phyloP scores from a whole-genome alignment of 108 stramenopile species.

The Fragilariopsis cylindrus region DNA sequence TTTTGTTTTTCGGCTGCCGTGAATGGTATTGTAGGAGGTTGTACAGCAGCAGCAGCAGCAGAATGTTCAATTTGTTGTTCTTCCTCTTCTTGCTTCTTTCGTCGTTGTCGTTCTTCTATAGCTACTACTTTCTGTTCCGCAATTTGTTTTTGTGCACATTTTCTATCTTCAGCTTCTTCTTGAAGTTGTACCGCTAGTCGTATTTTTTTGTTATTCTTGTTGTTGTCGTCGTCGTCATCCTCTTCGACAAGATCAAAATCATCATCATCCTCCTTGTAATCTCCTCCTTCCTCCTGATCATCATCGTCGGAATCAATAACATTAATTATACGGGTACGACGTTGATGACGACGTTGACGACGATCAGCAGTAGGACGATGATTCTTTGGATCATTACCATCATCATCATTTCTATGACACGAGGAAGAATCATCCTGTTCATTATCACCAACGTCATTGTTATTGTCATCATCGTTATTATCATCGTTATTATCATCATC shows the following conservation, averaged over 20 bases:
- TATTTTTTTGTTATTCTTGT: neutral
- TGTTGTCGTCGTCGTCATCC: neutral
- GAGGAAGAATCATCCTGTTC: neutral
- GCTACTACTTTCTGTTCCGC: neutral
- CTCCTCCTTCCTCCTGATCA: neutral
- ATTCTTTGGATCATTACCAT: neutral
- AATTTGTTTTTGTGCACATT: neutral
- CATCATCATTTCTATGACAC: neutral
- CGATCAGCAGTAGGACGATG: neutral
- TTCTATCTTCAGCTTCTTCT: neutral
- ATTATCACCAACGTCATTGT: neutral
- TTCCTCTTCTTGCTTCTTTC: neutral
- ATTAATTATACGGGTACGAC: neutral
- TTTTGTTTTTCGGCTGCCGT: conserved; percentile 6
- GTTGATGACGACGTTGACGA: neutral
- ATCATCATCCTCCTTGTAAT: neutral
- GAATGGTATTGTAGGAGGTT: neutral
- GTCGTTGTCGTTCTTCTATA: neutral
- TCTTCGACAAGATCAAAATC: neutral
- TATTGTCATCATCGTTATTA: neutral
- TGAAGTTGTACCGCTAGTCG: neutral
- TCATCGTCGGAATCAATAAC: neutral
- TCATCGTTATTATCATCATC: neutral
- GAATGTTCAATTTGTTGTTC: neutral
- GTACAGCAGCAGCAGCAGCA: neutral